phyloP scores from a whole-genome alignment of 108 stramenopile genomes.

The Skeletonema menzelii region DNA sequence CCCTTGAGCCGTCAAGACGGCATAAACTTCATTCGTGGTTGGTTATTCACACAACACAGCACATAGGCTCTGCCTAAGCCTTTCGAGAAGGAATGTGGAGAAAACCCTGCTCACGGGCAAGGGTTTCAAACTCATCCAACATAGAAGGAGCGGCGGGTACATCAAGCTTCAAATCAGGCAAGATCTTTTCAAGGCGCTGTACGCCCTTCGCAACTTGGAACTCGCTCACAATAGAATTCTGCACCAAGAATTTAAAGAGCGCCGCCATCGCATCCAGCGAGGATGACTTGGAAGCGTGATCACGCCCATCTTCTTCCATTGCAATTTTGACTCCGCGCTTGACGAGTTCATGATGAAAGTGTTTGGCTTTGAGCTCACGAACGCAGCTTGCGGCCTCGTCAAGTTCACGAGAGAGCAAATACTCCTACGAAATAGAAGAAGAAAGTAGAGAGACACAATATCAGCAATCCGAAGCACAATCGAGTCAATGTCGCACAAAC shows the following conservation, averaged over 20 bases:
- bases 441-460: background rate
- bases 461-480: background rate
- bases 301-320: conserved; percentile 83
- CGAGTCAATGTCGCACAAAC: background rate
- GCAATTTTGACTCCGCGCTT: conserved; percentile 93
- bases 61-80: background rate
- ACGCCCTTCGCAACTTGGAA: conserved; percentile 84
- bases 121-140: conserved; percentile 70
- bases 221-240: conserved; percentile 81
- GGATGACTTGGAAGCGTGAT: conserved; percentile 20
- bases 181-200: conserved; percentile 61
- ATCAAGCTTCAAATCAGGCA: conserved; percentile 74
- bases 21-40: too few species aligned
- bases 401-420: conserved; percentile 85
- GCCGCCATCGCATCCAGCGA: conserved; percentile 87
- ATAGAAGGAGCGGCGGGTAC: conserved; percentile 71
- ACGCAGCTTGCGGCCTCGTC: conserved; percentile 94
- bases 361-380: conserved; percentile 77
- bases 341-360: conserved; percentile 97
- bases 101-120: conserved; percentile 58
- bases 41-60: too few species aligned
- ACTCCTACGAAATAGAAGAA: conserved; percentile 60
- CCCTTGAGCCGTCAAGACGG: too few species aligned
- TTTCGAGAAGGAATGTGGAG: conserved; percentile 19
- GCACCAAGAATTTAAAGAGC: conserved; percentile 52